phyloP scores from a whole-genome alignment of 1,139 yeast species.

The Candida gigantensis region DNA sequence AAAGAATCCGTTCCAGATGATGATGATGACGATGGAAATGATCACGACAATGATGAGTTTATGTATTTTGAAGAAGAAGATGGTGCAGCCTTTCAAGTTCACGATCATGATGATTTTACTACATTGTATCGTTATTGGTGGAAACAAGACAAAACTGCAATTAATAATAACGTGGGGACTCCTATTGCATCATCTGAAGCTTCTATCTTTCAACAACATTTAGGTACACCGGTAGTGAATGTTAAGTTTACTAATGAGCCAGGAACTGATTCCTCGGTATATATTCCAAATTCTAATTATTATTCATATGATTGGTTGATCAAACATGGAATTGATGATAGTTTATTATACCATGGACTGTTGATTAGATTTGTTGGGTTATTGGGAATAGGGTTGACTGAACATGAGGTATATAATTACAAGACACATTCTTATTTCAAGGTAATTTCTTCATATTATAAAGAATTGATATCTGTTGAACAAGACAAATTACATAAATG shows the following conservation, averaged over 20 bases:
- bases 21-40: slow-evolving; percentile 11
- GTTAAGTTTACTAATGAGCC: slow-evolving; percentile 36
- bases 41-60: slow-evolving; percentile 17
- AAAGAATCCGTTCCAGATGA: slow-evolving; percentile 19
- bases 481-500: slow-evolving; percentile 20
- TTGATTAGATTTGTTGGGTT: slow-evolving; percentile 42
- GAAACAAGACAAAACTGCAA: slow-evolving; percentile 32
- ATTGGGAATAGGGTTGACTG: slow-evolving; percentile 38
- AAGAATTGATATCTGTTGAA: slow-evolving; percentile 18
- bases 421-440: slow-evolving; percentile 26
- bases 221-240: slow-evolving; percentile 35
- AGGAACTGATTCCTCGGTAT: slow-evolving; percentile 28
- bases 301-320: slow-evolving; percentile 38
- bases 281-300: slow-evolving; percentile 40
- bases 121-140: slow-evolving; percentile 42
- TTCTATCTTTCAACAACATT: slow-evolving; percentile 35
- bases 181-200: slow-evolving; percentile 29
- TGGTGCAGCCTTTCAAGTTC: slow-evolving; percentile 8
- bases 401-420: slow-evolving; percentile 44
- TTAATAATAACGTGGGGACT: slow-evolving; percentile 35
- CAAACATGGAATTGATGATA: slow-evolving; percentile 29
- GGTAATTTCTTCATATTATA: slow-evolving; percentile 21
- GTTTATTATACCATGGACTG: slow-evolving; percentile 37
- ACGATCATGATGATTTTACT: slow-evolving; percentile 25
- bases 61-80: not conserved